Evolutionary conservation across 179 eudicot species (phyloP), one percentile per base, ranked within the genome.

Genomic region (Patellifolia procumbens): DNA sequence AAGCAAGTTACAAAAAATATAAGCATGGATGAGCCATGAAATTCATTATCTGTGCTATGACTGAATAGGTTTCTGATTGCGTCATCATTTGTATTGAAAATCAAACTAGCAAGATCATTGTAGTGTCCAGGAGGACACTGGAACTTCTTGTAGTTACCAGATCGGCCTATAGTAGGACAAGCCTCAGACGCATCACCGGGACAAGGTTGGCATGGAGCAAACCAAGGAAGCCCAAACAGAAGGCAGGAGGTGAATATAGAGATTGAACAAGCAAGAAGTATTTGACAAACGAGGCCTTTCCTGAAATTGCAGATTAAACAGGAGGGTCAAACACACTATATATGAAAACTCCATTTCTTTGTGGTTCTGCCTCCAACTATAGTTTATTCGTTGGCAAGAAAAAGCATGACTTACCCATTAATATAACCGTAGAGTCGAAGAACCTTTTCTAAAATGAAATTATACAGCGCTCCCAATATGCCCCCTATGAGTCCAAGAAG

Each of bases 51-150:
- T 0, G 97, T 92, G 85, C 85, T 75, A 70, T 88, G 88, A 79
- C 98, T 90, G 82, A 91, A 94, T 26, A 94, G 89, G 81, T 94
- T 92, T 68, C 85, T 85, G 74, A 94, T 89, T 4, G 98, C 94
- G 63, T 94, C 97, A 55, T 94, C 98, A 34, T 90, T 92, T 59
- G 98, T 92, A 85, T 94, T 94, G 83, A 94, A 92, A 69, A 94
- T 84, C 75, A 94, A 90, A 84, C 95, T 91, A 64, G 98, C 98
- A 39, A 94, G 90, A 85, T 94, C 98, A 72, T 94, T 94, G 83
- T 92, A 92, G 72, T 94, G 86, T 67, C 89, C 89, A 24, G 91
- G 83, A 58, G 84, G 67, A 70, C 98, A 94, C 64, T 94, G 98
- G 82, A 91, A 94, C 74, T 91, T 92, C 84, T 94, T 94, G 82